Evolutionary conservation across 768 basidiomycete genomes (phyloP).

Genomic region (Sporobolomyces roseus): DNA sequence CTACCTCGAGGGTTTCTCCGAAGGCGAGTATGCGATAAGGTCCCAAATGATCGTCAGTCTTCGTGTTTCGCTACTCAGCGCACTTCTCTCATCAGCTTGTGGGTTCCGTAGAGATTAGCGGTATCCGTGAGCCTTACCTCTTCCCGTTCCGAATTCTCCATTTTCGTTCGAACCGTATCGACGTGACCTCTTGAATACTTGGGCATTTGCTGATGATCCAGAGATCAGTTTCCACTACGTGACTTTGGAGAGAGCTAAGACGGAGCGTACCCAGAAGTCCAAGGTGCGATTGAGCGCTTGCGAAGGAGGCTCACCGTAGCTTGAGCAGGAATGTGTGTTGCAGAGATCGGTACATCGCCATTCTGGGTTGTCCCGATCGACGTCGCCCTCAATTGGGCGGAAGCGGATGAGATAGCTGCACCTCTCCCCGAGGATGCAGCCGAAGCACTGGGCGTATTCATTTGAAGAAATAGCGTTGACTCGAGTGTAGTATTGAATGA

Average conservation of each 20-base stretch:
- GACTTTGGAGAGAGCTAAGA: no score
- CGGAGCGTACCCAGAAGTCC: neutral
- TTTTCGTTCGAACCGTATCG: neutral
- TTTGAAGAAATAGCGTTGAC: neutral
- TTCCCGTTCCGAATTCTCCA: neutral
- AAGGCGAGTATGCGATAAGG: neutral
- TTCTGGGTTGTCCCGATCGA: neutral
- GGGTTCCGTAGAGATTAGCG: neutral
- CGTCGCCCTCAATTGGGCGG: neutral
- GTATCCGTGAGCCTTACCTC: neutral
- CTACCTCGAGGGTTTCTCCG: neutral
- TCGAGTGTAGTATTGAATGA: neutral
- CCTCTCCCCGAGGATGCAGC: neutral
- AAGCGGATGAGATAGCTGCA: neutral
- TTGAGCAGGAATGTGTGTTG: neutral
- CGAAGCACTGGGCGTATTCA: neutral
- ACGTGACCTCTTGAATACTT: neutral
- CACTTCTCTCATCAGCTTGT: no score
- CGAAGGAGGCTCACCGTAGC: neutral
- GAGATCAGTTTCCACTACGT: neutral
- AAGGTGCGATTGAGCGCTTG: neutral
- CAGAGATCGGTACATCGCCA: neutral
- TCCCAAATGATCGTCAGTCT: constrained; percentile 1
- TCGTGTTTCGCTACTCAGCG: neutral
- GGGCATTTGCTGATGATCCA: neutral